These are phyloP conservation scores for Termitomyces sp. DNA, from an alignment of 768 basidiomycete genomes.

Conservation along the genomic window DNA sequence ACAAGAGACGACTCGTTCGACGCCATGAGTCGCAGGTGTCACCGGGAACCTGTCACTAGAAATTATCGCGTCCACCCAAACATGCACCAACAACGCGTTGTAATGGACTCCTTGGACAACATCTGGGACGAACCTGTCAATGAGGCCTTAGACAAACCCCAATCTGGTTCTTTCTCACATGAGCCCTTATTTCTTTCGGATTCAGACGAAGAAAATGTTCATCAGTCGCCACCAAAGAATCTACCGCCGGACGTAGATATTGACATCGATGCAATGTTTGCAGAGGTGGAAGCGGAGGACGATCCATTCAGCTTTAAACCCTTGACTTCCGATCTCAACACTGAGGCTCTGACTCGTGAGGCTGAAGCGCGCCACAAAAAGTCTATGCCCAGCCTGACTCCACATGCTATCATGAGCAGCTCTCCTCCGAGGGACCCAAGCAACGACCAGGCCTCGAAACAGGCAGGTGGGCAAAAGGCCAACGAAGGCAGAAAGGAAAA, in stretches of 20 bases:
- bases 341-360: conserved; percentile 46
- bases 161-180: conserved; percentile 17
- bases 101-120: conserved; percentile 39
- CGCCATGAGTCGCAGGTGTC: conserved; percentile 6
- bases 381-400: conserved; percentile 24
- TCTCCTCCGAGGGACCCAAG: conserved; percentile 38
- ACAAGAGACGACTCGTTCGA: conserved; percentile 4
- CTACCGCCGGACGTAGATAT: conserved; percentile 45
- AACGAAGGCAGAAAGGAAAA: conserved; percentile 34
- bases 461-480: conserved; percentile 19
- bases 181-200: conserved; percentile 54
- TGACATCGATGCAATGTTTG: conserved; percentile 40
- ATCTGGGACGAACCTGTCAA: conserved; percentile 56
- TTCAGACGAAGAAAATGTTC: conserved; percentile 43
- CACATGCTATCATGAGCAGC: conserved; percentile 43
- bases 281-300: conserved; percentile 30
- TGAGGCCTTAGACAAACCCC: conserved; percentile 10
- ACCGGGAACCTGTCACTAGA: neutral
- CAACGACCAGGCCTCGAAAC: conserved; percentile 17
- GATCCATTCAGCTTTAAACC: conserved; percentile 34
- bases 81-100: conserved; percentile 37
- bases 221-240: conserved; percentile 17
- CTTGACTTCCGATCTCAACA: conserved; percentile 46
- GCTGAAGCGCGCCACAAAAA: conserved; percentile 45
- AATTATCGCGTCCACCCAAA: conserved; percentile 26